Conservation (phyloP, 257 asterid species). For the Solanum ossicruentum region DNA sequence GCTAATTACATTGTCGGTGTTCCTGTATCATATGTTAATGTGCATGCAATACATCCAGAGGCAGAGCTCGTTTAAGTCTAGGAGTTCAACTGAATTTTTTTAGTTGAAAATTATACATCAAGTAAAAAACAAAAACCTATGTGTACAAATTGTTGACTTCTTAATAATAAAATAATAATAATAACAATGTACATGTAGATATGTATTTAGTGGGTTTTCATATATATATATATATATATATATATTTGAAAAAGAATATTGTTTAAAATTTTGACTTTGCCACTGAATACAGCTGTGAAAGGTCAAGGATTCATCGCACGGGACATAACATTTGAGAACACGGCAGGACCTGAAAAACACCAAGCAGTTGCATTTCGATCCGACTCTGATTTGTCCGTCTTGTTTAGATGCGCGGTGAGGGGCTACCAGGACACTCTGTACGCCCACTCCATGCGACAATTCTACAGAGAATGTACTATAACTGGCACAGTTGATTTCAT, state of each 20-base stretch:
- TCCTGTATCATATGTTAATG: neutral
- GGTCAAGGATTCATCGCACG: constrained; percentile 49
- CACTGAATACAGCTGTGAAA: constrained; percentile 27
- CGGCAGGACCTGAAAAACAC: constrained; percentile 49
- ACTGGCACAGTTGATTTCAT: constrained; percentile 53
- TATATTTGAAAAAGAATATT: too few relatives aligned
- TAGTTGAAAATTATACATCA: neutral
- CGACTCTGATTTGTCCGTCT: constrained; percentile 39
- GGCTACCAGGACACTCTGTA: constrained; percentile 54
- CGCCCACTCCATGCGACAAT: constrained; percentile 43
- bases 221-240: too few relatives aligned
- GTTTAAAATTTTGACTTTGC: neutral
- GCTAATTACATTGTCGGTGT: neutral
- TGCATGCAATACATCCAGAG: neutral
- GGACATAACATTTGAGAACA: constrained; percentile 50
- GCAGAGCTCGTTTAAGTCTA: neutral
- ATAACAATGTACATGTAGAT: too few relatives aligned
- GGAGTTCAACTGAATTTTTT: neutral
- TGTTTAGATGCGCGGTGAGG: constrained; percentile 36
- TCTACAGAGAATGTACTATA: constrained; percentile 39
- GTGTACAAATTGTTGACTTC: too few relatives aligned
- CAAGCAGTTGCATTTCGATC: constrained; percentile 55
- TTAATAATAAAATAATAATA: neutral
- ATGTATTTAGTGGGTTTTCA: neutral
- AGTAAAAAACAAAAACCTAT: neutral